Base-by-base conservation (phyloP, 352 stramenopile species). In the Phytophthora podocarpi region DNA sequence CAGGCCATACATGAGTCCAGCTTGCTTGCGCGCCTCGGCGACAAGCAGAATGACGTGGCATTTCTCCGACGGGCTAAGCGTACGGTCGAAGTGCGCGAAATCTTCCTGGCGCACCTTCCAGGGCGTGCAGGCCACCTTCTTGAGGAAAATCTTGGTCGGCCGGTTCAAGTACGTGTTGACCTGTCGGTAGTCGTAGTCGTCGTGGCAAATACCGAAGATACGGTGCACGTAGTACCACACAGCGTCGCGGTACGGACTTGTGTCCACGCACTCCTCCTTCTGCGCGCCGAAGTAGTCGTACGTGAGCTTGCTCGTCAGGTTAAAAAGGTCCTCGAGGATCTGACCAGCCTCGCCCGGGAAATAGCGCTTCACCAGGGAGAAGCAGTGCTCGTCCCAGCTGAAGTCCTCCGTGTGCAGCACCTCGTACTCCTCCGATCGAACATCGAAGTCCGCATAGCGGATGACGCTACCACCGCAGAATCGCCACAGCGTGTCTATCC, bases 151-250 rank as follows among this genome's bases (percentile, higher is more conserved):
- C 70, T 95, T 95, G 21, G 84, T 94, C 36, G 87, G 85, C 2
- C 83, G 82, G 63, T 93, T 93, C 41, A 95, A 49, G 41, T 82
- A 93, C 48, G 78, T 74, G 57, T 94, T 94, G 20, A 95, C 82
- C 55, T 91, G 84, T 31, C 78, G 70, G 64, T 95, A 95, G 67
- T 95, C 84, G 54, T 95, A 95, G 66, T 94, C 87, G 41, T 95
- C 87, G 66, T 95, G 83, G 63, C 85, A 95, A 64, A 96, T 96
- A 34, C 87, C 87, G 30, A 94, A 93, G 64, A 94, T 91, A 51
- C 87, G 85, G 57, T 94, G 87, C 15, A 95, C 85, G 34, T 94
- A 96, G 65, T 91, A 93, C 85, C 87, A 94, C 26, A 96, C 88
- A 47, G 87, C 87, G 37, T 87, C 74, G 18, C 85, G 87, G 67